Conservation (phyloP, 805 yeast genomes). For the Maudiozyma saulgeensis region DNA sequence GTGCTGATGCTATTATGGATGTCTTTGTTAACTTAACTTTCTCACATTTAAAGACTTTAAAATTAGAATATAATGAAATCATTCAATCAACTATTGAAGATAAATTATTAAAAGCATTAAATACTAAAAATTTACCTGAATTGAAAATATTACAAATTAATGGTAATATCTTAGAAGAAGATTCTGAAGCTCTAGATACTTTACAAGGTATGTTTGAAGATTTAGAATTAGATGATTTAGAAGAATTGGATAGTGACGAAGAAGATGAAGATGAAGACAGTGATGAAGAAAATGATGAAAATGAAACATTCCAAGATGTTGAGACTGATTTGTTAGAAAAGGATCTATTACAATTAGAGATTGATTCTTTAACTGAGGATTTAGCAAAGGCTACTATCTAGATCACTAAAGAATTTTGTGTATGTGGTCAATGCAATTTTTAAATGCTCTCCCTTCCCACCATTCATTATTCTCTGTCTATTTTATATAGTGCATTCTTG, state of each 20-base stretch:
- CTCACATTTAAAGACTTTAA: constrained; percentile 45
- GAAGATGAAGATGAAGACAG: constrained; percentile 36
- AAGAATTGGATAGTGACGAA: constrained; percentile 61
- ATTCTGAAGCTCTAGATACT: constrained; percentile 55
- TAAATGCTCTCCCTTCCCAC: too few relatives aligned
- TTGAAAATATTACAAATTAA: constrained; percentile 70
- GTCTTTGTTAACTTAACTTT: constrained; percentile 37
- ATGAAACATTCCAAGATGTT: constrained; percentile 41
- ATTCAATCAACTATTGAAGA: constrained; percentile 52
- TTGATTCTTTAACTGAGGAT: constrained; percentile 42
- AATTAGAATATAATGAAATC: constrained; percentile 83
- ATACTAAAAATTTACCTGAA: constrained; percentile 46
- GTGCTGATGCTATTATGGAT: constrained; percentile 49
- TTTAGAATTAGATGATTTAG: constrained; percentile 91
- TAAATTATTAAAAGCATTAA: constrained; percentile 40
- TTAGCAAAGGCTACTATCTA: constrained; percentile 46
- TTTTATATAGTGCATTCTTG: background rate
- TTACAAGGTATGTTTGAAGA: constrained; percentile 62
- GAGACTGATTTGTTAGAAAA: constrained; percentile 35
- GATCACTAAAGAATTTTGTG: background rate
- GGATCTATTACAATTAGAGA: constrained; percentile 33
- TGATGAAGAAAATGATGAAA: constrained; percentile 30
- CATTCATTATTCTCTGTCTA: too few relatives aligned
- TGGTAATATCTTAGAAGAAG: constrained; percentile 91
- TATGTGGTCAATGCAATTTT: too few relatives aligned